Evolutionary conservation across 768 basidiomycete species (phyloP).

Genomic region (Cubamyces sp.): DNA sequence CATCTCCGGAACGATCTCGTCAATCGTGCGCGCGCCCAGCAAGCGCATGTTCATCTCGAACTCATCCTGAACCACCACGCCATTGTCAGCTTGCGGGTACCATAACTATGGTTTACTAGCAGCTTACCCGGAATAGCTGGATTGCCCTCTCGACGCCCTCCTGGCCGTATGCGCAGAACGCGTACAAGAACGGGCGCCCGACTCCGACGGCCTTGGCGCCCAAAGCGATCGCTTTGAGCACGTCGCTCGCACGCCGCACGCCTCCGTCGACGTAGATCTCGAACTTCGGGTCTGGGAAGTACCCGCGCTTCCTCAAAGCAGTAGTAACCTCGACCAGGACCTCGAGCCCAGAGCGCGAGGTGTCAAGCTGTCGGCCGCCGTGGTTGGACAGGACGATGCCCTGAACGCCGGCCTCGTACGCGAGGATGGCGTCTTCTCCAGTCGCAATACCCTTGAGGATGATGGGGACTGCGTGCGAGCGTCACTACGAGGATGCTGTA

Average conservation of each 20-base stretch:
- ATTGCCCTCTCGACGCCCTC: conserved; percentile 84
- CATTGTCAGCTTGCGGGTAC: not conserved
- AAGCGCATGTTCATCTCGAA: conserved; percentile 97
- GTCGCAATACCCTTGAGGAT: conserved; percentile 86
- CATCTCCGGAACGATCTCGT: conserved; percentile 84
- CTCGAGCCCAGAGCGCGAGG: conserved; percentile 86
- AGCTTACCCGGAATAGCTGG: conserved; percentile 67
- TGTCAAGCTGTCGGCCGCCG: conserved; percentile 70
- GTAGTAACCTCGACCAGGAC: conserved; percentile 86
- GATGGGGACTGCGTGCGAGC: conserved; percentile 67
- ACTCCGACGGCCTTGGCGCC: conserved; percentile 86
- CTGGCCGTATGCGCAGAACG: conserved; percentile 83
- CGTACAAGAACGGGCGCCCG: conserved; percentile 84
- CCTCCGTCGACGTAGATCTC: conserved; percentile 91
- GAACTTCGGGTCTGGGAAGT: conserved; percentile 76
- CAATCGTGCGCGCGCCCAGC: conserved; percentile 78
- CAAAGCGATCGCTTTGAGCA: conserved; percentile 82
- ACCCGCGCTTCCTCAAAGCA: conserved; percentile 65
- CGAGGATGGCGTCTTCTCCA: conserved; percentile 85
- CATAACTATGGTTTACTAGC: not conserved
- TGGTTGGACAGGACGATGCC: conserved; percentile 90
- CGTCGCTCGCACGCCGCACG: conserved; percentile 84
- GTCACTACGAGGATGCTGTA: not conserved
- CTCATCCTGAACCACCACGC: conserved; percentile 65
- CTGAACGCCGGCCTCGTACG: conserved; percentile 73